Evolutionary conservation across 2,329 filamentous ascomycete genomes (phyloP).

Genomic region (Whalleya microplaca): DNA sequence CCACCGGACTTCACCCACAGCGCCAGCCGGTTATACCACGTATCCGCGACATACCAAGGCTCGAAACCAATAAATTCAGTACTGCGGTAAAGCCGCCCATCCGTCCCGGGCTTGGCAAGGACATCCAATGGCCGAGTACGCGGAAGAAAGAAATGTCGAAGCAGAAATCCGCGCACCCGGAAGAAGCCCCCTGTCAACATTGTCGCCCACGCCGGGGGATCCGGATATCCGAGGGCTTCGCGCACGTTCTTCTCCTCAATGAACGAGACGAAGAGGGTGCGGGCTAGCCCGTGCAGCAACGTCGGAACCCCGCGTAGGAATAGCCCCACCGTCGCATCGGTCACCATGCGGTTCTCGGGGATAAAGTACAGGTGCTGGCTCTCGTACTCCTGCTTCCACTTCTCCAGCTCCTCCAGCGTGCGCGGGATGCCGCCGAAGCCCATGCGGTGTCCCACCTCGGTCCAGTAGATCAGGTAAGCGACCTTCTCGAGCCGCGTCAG

Average conservation of each 20-base stretch:
- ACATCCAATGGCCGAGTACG: constrained; percentile 12
- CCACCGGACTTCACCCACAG: constrained; percentile 23
- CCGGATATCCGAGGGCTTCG: constrained; percentile 25
- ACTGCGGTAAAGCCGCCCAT: constrained; percentile 24
- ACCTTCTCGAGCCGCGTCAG: constrained; percentile 27
- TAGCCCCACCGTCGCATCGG: constrained; percentile 26
- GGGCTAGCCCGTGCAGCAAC: constrained; percentile 19
- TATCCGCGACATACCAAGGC: constrained; percentile 32
- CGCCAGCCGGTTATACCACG: constrained; percentile 22
- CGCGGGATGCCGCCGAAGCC: constrained; percentile 27
- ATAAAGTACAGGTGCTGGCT: constrained; percentile 27
- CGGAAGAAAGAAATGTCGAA: constrained; percentile 22
- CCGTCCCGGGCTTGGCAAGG: constrained; percentile 10
- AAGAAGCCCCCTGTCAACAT: constrained; percentile 19
- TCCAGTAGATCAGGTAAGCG: constrained; percentile 30
- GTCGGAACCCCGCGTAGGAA: constrained; percentile 23
- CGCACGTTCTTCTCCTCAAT: constrained; percentile 28
- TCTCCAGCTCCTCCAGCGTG: constrained; percentile 27
- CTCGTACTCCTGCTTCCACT: constrained; percentile 28
- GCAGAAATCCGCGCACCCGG: constrained; percentile 11
- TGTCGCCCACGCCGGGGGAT: constrained; percentile 24
- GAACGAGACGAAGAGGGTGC: constrained; percentile 24
- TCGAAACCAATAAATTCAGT: constrained; percentile 25
- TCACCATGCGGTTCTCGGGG: constrained; percentile 27
- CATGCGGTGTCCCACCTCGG: constrained; percentile 31